A percentile compares a stretch with the other conserved stretches of the same genome.
phyloP scores from a whole-genome alignment of 257 asterid genomes.

The Solanum tarapatanum region DNA sequence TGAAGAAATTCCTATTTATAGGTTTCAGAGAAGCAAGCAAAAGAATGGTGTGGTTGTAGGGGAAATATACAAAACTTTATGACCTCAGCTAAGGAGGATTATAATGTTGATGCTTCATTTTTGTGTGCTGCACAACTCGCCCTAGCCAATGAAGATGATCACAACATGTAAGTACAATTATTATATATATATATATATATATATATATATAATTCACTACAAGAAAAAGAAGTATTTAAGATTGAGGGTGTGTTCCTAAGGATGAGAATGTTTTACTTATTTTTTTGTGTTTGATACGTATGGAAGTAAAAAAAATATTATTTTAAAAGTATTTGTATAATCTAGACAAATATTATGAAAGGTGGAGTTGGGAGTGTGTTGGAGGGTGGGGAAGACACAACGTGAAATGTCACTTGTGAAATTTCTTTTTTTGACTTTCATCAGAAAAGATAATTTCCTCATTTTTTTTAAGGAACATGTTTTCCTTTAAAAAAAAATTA shows the following conservation, averaged over 20 bases:
- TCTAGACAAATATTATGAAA: no score
- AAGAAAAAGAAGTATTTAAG: neutral
- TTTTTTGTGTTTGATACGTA: neutral
- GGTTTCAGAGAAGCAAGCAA: constrained; percentile 57
- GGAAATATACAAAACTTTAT: constrained; percentile 78
- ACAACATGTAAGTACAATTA: constrained; percentile 10
- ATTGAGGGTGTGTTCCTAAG: neutral
- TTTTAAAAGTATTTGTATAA: no score
- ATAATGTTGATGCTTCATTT: constrained; percentile 62
- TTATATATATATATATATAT: no score
- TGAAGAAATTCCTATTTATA: neutral
- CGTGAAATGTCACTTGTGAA: neutral
- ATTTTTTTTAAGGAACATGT: no score
- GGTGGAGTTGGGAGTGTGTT: neutral
- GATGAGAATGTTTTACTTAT: no score
- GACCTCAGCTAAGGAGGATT: constrained; percentile 80
- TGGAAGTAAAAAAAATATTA: neutral
- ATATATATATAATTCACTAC: neutral
- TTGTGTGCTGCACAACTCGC: constrained; percentile 48
- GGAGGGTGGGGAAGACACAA: neutral
- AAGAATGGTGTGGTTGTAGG: constrained; percentile 59
- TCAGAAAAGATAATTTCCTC: neutral
- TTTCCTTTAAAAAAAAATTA: neutral
- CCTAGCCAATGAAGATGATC: constrained; percentile 30
- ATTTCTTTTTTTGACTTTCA: neutral